Conservation (phyloP, 208 protist species). For the Trichomonas vaginalis region DNA sequence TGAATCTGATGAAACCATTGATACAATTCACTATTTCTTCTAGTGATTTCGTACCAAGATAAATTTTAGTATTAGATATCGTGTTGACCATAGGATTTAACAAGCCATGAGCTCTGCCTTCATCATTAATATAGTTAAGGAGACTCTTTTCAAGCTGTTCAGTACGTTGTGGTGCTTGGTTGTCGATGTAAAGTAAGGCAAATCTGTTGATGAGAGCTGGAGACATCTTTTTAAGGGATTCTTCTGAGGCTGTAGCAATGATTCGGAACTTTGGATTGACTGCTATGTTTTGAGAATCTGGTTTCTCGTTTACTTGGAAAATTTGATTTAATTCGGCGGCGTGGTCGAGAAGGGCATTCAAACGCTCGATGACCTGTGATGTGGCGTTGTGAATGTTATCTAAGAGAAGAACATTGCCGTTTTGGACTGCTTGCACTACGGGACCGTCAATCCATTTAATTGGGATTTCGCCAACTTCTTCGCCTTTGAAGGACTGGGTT, state of each 20-base stretch:
- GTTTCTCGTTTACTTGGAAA: neutral
- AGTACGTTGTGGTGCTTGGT: neutral
- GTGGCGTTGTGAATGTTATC: neutral
- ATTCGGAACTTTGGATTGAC: neutral
- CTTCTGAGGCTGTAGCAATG: neutral
- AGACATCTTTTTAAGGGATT: neutral
- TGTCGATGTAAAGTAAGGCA: neutral
- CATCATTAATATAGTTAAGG: neutral
- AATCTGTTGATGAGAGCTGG: constrained; percentile 6
- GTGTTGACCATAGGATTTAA: neutral
- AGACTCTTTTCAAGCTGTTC: neutral
- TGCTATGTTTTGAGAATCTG: neutral
- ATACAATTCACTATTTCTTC: neutral
- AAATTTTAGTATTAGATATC: neutral
- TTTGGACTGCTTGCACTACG: neutral
- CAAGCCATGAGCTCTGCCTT: neutral
- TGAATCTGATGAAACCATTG: neutral
- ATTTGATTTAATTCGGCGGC: neutral
- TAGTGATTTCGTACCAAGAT: neutral
- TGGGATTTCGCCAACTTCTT: neutral
- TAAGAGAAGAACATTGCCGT: neutral
- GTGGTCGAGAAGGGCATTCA: neutral
- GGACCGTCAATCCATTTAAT: neutral
- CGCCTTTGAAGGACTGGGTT: neutral
- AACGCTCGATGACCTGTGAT: neutral